phyloP scores from a whole-genome alignment of 2,329 filamentous ascomycete species.

The Fusarium sp. region DNA sequence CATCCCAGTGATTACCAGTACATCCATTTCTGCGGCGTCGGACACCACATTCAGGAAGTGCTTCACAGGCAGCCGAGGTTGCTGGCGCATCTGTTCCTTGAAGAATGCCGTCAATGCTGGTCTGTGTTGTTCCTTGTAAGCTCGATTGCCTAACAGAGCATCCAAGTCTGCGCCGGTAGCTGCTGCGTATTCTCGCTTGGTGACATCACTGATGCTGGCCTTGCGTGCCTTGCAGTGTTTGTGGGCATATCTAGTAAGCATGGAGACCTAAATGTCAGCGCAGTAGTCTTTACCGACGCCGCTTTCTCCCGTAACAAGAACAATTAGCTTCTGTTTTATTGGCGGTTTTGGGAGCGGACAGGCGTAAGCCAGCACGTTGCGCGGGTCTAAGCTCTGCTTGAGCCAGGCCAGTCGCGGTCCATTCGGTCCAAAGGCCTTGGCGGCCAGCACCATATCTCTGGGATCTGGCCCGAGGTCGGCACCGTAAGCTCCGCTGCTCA shows the following conservation, averaged over 20 bases:
- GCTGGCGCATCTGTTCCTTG: conserved; percentile 52
- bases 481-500: conserved; percentile 63
- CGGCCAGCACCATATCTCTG: conserved; percentile 61
- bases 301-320: conserved; percentile 66
- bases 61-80: conserved; percentile 59
- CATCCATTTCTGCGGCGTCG: conserved; percentile 30
- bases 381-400: conserved; percentile 60
- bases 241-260: conserved; percentile 42
- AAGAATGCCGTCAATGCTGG: conserved; percentile 62
- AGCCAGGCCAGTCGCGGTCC: conserved; percentile 57
- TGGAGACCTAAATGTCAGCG: conserved; percentile 61
- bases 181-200: conserved; percentile 65
- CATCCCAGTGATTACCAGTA: not conserved
- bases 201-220: conserved; percentile 49
- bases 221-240: not conserved
- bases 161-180: conserved; percentile 58
- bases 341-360: conserved; percentile 60
- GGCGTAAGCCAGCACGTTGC: conserved; percentile 61
- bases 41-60: conserved; percentile 60
- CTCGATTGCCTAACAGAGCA: conserved; percentile 62
- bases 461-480: conserved; percentile 72
- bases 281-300: conserved; percentile 70
- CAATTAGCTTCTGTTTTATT: conserved; percentile 56
- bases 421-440: conserved; percentile 67
- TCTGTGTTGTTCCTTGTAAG: conserved; percentile 70